These are phyloP conservation scores for Ascochyta lentis DNA, from an alignment of 2,329 filamentous ascomycete genomes.

Conservation along the genomic window DNA sequence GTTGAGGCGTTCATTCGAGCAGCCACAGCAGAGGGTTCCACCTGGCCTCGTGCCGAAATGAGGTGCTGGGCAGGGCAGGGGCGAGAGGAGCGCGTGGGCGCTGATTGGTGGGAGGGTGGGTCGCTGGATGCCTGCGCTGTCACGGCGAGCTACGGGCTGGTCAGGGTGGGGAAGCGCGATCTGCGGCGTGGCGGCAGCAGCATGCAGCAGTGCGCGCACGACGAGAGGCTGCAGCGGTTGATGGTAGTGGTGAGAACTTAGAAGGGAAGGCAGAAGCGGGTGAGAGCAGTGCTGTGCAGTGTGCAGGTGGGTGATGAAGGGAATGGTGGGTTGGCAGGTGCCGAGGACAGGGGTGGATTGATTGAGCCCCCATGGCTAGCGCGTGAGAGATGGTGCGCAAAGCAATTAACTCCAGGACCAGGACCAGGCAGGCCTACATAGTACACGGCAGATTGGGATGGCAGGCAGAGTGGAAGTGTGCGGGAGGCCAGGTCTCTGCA, in stretches of 20 bases:
- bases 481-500: too few species aligned
- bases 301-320: background rate
- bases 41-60: slow-evolving; percentile 15
- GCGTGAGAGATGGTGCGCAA: slow-evolving; percentile 2
- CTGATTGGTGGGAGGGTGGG: slow-evolving; percentile 5
- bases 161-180: slow-evolving; percentile 1
- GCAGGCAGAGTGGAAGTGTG: background rate
- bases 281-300: too few species aligned
- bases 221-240: slow-evolving; percentile 3
- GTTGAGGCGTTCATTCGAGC: slow-evolving; percentile 16
- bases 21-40: slow-evolving; percentile 15
- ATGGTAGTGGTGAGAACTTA: background rate
- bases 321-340: slow-evolving; percentile 3
- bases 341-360: slow-evolving; percentile 7
- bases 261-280: background rate
- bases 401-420: slow-evolving; percentile 2
- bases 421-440: background rate
- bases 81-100: slow-evolving; percentile 1
- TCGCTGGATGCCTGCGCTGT: slow-evolving; percentile 7
- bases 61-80: slow-evolving; percentile 12
- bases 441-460: slow-evolving; percentile 5
- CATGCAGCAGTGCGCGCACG: slow-evolving; percentile 1
- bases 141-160: background rate
- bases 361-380: slow-evolving; percentile 11
- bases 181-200: slow-evolving; percentile 2